Evolutionary conservation across 768 basidiomycete genomes (phyloP).

Genomic region (Rhodotorula kratochvilovae): DNA sequence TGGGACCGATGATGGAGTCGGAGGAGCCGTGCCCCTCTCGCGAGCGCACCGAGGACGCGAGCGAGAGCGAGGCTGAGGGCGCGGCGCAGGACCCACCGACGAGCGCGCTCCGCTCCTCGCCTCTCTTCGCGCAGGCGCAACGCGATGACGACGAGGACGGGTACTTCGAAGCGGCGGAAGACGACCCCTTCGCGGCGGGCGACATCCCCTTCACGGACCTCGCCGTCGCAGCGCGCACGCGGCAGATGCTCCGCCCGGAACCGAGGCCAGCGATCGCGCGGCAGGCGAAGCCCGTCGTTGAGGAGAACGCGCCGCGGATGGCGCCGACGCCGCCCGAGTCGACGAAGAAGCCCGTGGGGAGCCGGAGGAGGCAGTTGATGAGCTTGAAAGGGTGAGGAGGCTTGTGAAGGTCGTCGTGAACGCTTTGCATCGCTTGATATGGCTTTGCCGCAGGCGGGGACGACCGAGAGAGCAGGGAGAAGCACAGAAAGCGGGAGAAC

Average conservation of each 20-base stretch:
- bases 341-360: background rate
- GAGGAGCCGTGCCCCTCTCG: too few species aligned
- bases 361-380: background rate
- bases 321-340: background rate
- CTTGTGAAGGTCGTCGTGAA: too few species aligned
- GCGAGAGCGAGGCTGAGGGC: too few species aligned
- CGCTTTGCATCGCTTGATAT: background rate
- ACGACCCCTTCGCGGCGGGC: background rate
- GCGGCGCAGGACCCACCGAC: too few species aligned
- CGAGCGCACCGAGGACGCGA: too few species aligned
- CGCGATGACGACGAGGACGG: background rate
- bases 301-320: too few species aligned
- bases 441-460: too few species aligned
- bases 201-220: background rate
- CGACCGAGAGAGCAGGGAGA: too few species aligned
- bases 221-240: background rate
- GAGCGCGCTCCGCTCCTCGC: background rate
- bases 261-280: too few species aligned
- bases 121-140: too few species aligned
- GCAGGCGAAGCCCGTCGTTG: background rate
- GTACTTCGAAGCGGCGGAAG: too few species aligned
- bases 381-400: background rate
- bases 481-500: background rate
- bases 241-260: background rate
- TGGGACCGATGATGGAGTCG: too few species aligned